Evolutionary conservation across 1,139 yeast species (phyloP), one percentile per base, ranked within the genome.

Genomic region (Blastobotrys persicus): DNA sequence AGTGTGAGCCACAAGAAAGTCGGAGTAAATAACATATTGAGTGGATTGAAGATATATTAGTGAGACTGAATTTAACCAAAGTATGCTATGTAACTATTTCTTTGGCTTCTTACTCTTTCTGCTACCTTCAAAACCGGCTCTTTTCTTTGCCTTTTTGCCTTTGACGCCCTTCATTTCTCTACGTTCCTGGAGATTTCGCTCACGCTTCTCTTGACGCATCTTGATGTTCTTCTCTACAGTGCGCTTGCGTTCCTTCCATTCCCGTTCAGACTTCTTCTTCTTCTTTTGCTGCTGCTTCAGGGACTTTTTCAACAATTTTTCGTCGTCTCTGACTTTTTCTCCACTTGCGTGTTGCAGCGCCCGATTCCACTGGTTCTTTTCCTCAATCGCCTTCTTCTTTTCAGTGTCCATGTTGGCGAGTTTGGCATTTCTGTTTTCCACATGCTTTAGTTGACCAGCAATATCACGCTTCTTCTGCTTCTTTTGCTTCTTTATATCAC

Each of bases 341-440:
- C 98, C 98, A 68, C 89, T 96, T 2, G 95, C 91, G 62, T 85
- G 92, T 31, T 85, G 77, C 72, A 91, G 75, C 16, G 94, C 88
- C 58, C 80, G 77, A 60, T 80, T 82, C 99, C 99, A 92, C 61
- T 83, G 81, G 35, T 81, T 84, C 61, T 89, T 88, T 55, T 85
- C 88, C 51, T 77, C 78, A 32, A 77, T 70, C 52, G 78, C 77
- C 34, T 74, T 72, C 61, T 79, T 82, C 55, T 86, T 83, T 45
- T 84, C 87, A 17, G 79, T 80, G 52, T 83, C 82, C 63, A 88
- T 69, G 43, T 72, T 66, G 14, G 78, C 77, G 31, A 88, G 60
- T 62, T 81, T 85, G 31, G 76, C 76, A 63, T 85, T 86, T 68
- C 87, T 87, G 54, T 78, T 78, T 63, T 89, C 95, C 35, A 89